Evolutionary conservation across 192 early-diverging fungal genomes (phyloP).

Genomic region (Umbelopsis vinacea): DNA sequence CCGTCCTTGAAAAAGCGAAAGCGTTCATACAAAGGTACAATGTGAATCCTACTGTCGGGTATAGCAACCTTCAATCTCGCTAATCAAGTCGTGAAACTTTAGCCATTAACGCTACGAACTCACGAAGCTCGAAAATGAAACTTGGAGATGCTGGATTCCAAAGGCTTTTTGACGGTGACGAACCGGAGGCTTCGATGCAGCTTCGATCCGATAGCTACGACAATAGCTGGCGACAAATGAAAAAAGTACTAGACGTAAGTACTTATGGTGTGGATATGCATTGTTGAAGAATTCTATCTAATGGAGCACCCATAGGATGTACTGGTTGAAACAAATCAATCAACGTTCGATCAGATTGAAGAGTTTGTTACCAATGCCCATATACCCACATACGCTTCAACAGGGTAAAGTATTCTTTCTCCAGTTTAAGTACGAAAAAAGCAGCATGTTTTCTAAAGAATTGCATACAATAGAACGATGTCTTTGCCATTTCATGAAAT

Average conservation of each 20-base stretch:
- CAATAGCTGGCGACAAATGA: slow-evolving; percentile 57
- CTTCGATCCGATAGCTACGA: slow-evolving; percentile 54
- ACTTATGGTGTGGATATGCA: background rate
- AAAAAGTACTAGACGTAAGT: slow-evolving; percentile 49
- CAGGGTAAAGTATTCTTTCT: background rate
- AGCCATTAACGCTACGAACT: slow-evolving; percentile 19
- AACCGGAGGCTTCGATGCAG: slow-evolving; percentile 53
- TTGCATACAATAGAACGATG: slow-evolving; percentile 41
- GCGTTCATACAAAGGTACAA: slow-evolving; percentile 19
- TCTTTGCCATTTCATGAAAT: slow-evolving; percentile 66
- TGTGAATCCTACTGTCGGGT: slow-evolving; percentile 6
- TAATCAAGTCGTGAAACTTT: background rate
- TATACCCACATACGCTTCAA: slow-evolving; percentile 32
- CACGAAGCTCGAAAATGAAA: slow-evolving; percentile 15
- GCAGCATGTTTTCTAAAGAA: background rate
- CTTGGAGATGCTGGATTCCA: slow-evolving; percentile 61
- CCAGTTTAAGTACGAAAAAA: background rate
- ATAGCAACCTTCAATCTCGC: too few species aligned
- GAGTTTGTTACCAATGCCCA: slow-evolving; percentile 66
- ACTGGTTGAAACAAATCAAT: slow-evolving; percentile 61
- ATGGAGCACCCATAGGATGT: slow-evolving; percentile 40
- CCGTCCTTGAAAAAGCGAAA: slow-evolving; percentile 17
- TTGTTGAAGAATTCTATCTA: background rate
- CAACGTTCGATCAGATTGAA: slow-evolving; percentile 57
- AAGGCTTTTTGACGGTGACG: slow-evolving; percentile 59